Evolutionary conservation across 2,329 filamentous ascomycete genomes (phyloP).

Genomic region (Aureobasidium sp.): DNA sequence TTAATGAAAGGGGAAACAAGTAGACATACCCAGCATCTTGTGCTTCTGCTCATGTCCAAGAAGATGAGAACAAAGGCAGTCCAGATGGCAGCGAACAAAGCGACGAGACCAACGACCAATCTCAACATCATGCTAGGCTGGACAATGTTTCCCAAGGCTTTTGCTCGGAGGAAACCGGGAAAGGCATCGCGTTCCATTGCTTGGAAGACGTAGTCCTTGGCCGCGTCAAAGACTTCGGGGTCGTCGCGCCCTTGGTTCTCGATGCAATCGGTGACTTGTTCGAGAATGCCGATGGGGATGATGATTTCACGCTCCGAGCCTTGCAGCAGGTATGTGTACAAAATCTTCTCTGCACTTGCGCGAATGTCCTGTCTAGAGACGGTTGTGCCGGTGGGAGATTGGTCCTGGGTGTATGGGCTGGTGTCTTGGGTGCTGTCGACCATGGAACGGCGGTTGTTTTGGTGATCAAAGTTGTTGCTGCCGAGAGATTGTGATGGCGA

Average conservation of each 20-base stretch:
- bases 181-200: slow-evolving; percentile 99
- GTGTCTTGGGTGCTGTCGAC: slow-evolving; percentile 50
- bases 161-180: slow-evolving; percentile 88
- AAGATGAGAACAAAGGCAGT: slow-evolving; percentile 89
- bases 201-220: slow-evolving; percentile 99
- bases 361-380: slow-evolving; percentile 86
- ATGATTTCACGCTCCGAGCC: slow-evolving; percentile 97
- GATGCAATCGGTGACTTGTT: slow-evolving; percentile 78
- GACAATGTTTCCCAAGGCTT: slow-evolving; percentile 91
- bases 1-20: not conserved
- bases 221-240: slow-evolving; percentile 92
- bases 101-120: slow-evolving; percentile 74
- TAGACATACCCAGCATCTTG: slow-evolving; percentile 71
- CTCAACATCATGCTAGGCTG: slow-evolving; percentile 82
- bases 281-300: slow-evolving; percentile 77
- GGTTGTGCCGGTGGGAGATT: slow-evolving; percentile 62
- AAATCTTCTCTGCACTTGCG: slow-evolving; percentile 91
- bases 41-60: slow-evolving; percentile 65
- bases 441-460: slow-evolving; percentile 50
- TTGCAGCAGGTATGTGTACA: slow-evolving; percentile 94
- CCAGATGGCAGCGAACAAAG: slow-evolving; percentile 92
- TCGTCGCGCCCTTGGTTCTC: slow-evolving; percentile 90
- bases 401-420: slow-evolving; percentile 15
- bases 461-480: slow-evolving; percentile 41
- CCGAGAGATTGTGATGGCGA: slow-evolving; percentile 43